Evolutionary conservation across 1,284 basidiomycete genomes (phyloP), one percentile per base, ranked within the genome.

Genomic region (Sanghuangporus weigelae): DNA sequence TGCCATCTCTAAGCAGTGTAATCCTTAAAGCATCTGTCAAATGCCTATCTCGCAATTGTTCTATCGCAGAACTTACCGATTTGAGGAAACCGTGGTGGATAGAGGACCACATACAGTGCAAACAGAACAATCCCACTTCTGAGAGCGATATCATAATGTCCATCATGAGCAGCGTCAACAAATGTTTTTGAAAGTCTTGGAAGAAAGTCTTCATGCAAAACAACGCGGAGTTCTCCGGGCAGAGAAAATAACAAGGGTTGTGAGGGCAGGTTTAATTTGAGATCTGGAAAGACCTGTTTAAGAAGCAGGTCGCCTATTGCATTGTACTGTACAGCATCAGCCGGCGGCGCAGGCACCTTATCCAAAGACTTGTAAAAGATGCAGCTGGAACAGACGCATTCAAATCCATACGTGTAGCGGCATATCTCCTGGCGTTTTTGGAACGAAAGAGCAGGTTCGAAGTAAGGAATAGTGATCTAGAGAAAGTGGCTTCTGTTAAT

Each of bases 51-150:
- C 42, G 26, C 53, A 39, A 40, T 54, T 55, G 55, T 44, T 26
- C 31, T 65, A 31, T 57, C 10, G 26, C 26, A 26, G 46, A 36
- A 74, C 81, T 68, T 59, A 89, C 90, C 90, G n/a, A 85, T 88
- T 68, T 90, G 87, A 36, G 90, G 90, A 72, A 90, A 91, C 68
- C 85, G 85, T 3, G 73, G 75, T 1, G 90, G 88, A 70, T 92
- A 92, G 39, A 90, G 74, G 62, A 87, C 69, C 7, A 79, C 69
- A 72, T 92, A 92, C 8, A 89, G 74, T 1, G 85, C 84, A 12
- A 90, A 75, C 19, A 90, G 74, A 1, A 81, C 80, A 35, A 78
- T 69, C 8, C 90, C 89, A 16, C 75, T 72, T 23, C 78, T 69
- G n/a, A 87, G 69, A 0, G 89, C 88, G 14, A 73, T 67, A 16